phyloP scores from a whole-genome alignment of 2,329 filamentous ascomycete species.

The Talaromyces albobiverticillius region DNA sequence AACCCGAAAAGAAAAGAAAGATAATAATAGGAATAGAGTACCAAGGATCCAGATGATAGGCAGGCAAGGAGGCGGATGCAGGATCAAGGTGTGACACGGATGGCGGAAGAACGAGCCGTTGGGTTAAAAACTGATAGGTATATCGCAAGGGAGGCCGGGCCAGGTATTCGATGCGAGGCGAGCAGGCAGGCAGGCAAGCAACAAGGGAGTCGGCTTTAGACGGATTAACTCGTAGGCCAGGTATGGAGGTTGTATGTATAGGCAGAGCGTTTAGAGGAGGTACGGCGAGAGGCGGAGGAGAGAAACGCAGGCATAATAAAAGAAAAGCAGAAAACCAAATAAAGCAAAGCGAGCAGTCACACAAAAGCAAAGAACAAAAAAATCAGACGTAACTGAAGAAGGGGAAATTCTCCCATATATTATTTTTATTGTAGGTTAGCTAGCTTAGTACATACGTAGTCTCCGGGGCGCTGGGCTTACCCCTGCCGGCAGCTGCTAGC shows the following conservation, averaged over 20 bases:
- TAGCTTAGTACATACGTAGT: too few relatives aligned
- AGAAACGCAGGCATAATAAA: neutral
- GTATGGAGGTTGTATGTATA: neutral
- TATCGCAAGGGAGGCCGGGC: conserved; percentile 12
- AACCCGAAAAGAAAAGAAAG: conserved; percentile 4
- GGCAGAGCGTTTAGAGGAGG: too few relatives aligned
- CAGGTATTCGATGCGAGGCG: neutral
- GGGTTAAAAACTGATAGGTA: conserved; percentile 10
- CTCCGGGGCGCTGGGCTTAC: too few relatives aligned
- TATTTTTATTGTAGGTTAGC: too few relatives aligned
- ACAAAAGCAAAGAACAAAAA: too few relatives aligned
- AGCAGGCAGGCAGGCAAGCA: neutral
- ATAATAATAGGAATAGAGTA: neutral
- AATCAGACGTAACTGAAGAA: conserved; percentile 3
- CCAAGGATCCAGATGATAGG: neutral
- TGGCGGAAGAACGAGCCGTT: conserved; percentile 6
- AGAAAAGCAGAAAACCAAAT: neutral
- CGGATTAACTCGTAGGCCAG: conserved; percentile 2
- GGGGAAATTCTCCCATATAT: conserved; percentile 3
- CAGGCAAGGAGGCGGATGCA: conserved; percentile 12
- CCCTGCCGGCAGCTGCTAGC: too few relatives aligned
- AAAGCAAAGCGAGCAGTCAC: conserved; percentile 10
- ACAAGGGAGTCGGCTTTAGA: conserved; percentile 3
- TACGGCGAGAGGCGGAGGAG: too few relatives aligned
- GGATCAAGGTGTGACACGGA: conserved; percentile 11